phyloP scores from a whole-genome alignment of 768 basidiomycete genomes.

The Dentipellis sp. region DNA sequence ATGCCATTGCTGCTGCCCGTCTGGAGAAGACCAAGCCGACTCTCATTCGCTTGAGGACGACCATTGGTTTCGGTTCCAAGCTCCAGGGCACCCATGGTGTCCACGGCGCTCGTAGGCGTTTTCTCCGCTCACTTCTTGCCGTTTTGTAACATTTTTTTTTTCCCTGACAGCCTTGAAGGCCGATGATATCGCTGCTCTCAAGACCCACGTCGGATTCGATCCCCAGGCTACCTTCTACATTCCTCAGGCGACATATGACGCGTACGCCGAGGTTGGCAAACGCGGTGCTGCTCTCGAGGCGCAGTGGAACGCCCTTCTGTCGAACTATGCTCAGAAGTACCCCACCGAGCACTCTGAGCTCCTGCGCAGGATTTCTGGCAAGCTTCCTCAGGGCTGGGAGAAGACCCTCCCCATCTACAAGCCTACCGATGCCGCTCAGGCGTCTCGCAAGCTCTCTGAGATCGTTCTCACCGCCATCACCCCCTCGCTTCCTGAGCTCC shows the following conservation, averaged over 20 bases:
- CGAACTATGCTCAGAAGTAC: slow-evolving; percentile 65
- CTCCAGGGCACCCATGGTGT: slow-evolving; percentile 90
- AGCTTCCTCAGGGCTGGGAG: slow-evolving; percentile 85
- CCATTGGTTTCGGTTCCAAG: slow-evolving; percentile 91
- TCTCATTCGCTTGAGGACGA: slow-evolving; percentile 78
- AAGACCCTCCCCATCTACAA: slow-evolving; percentile 79
- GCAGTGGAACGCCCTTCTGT: slow-evolving; percentile 65
- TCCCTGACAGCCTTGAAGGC: slow-evolving; percentile 67
- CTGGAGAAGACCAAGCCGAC: slow-evolving; percentile 77
- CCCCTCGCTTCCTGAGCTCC: slow-evolving; percentile 70
- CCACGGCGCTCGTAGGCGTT: slow-evolving; percentile 78
- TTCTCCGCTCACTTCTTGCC: neutral
- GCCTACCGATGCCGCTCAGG: slow-evolving; percentile 73
- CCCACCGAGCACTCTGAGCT: slow-evolving; percentile 83
- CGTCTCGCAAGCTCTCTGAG: slow-evolving; percentile 89
- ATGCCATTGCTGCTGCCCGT: slow-evolving; percentile 72
- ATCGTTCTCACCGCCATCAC: slow-evolving; percentile 73
- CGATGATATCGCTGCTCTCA: slow-evolving; percentile 79
- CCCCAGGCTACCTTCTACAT: slow-evolving; percentile 71
- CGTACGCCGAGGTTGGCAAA: slow-evolving; percentile 57
- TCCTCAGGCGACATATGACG: slow-evolving; percentile 59
- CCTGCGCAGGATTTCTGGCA: slow-evolving; percentile 72
- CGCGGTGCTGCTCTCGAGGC: slow-evolving; percentile 68
- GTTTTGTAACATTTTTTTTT: slow-evolving; percentile 5
- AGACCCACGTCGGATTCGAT: slow-evolving; percentile 78